Conservation (phyloP, 2,329 filamentous ascomycete species). For the Zymoseptoria pseudotritici region DNA sequence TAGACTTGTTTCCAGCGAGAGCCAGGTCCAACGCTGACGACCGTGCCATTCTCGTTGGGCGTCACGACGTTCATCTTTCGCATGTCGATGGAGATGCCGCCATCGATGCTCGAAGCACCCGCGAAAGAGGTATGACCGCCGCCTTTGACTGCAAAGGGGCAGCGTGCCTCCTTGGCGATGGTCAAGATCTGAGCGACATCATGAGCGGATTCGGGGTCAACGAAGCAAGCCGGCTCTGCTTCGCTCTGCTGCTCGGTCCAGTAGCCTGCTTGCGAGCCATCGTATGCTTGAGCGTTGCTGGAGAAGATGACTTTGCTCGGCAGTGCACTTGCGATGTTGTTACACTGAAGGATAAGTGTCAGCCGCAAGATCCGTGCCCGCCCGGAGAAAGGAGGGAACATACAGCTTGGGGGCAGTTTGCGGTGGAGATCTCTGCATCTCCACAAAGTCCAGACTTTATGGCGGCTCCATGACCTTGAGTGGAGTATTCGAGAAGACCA, state of each 20-base stretch:
- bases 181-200: slow-evolving; percentile 9
- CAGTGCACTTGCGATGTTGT: neutral
- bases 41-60: slow-evolving; percentile 7
- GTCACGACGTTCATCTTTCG: slow-evolving; percentile 13
- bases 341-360: neutral
- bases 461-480: neutral
- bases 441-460: neutral
- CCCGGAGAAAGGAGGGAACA: neutral
- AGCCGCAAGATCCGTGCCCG: neutral
- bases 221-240: slow-evolving; percentile 11
- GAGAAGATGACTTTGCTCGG: neutral
- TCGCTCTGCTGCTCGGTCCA: slow-evolving; percentile 10
- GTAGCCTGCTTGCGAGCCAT: slow-evolving; percentile 4
- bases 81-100: slow-evolving; percentile 23
- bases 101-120: slow-evolving; percentile 20
- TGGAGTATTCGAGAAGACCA: neutral
- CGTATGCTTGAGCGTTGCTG: slow-evolving; percentile 3
- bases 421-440: neutral
- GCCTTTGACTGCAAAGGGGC: slow-evolving; percentile 23
- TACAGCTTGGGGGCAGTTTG: neutral
- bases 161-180: slow-evolving; percentile 7
- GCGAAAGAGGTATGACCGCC: slow-evolving; percentile 23
- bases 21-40: slow-evolving; percentile 10
- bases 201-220: slow-evolving; percentile 6
- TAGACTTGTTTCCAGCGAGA: slow-evolving; percentile 18